Conservation (phyloP, 306 rosid genomes). For the Cucurbita ficifolia region DNA sequence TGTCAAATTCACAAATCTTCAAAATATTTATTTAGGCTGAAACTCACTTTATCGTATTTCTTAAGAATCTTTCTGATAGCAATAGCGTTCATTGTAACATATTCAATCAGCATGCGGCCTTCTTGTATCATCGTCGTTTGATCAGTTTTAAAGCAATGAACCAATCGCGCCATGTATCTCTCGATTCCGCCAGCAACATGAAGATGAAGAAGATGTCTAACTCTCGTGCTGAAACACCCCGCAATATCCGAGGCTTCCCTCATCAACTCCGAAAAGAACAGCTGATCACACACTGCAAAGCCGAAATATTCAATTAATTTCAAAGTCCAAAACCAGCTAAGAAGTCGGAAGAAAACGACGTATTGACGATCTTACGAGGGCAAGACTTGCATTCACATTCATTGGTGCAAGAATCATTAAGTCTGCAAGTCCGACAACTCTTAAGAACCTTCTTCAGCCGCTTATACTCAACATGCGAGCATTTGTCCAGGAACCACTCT, state of each 20-base stretch:
- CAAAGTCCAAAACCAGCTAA: neutral
- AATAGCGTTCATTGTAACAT: slow-evolving; percentile 68
- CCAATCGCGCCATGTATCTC: slow-evolving; percentile 39
- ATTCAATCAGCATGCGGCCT: slow-evolving; percentile 63
- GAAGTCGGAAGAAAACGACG: neutral
- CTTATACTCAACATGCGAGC: slow-evolving; percentile 58
- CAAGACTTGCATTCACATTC: slow-evolving; percentile 61
- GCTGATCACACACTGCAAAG: slow-evolving; percentile 50
- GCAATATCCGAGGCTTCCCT: slow-evolving; percentile 68
- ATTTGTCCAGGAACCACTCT: slow-evolving; percentile 36
- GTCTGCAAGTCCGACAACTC: slow-evolving; percentile 41
- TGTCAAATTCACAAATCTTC: neutral
- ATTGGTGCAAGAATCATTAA: slow-evolving; percentile 10
- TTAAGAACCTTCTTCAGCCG: slow-evolving; percentile 68
- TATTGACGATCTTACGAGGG: slow-evolving; percentile 25
- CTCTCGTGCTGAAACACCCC: slow-evolving; percentile 63
- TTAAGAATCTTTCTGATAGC: slow-evolving; percentile 84
- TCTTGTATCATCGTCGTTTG: slow-evolving; percentile 39
- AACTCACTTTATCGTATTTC: slow-evolving; percentile 71
- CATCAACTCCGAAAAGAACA: slow-evolving; percentile 67
- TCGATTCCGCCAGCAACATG: slow-evolving; percentile 64
- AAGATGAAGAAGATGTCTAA: slow-evolving; percentile 60
- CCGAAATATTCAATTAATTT: neutral
- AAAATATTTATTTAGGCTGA: neutral
- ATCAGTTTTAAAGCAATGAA: slow-evolving; percentile 56